Evolutionary conservation across 306 rosid genomes (phyloP).

Genomic region (Vigna reflexopilosa): DNA sequence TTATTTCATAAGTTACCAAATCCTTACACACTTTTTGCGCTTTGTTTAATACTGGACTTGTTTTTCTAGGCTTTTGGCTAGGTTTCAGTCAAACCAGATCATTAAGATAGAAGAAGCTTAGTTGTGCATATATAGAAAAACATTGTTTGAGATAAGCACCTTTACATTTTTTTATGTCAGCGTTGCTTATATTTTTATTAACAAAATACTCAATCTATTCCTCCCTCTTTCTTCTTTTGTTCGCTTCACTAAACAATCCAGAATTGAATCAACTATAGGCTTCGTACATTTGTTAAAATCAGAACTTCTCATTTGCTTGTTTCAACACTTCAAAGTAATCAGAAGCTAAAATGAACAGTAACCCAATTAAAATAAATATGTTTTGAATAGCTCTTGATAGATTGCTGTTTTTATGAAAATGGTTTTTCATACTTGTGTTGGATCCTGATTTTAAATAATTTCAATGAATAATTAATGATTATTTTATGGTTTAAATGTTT

Average conservation of each 20-base stretch:
- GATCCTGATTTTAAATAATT: no score
- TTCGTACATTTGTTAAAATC: no score
- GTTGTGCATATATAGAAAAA: constrained; percentile 50
- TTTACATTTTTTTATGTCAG: constrained; percentile 19
- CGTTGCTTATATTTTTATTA: background rate
- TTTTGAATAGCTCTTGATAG: no score
- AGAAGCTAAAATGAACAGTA: no score
- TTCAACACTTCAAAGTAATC: no score
- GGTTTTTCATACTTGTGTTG: no score
- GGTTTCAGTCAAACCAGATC: constrained; percentile 35
- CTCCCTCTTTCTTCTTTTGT: background rate
- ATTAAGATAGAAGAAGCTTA: constrained; percentile 41
- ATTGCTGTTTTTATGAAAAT: no score
- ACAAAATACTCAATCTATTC: background rate
- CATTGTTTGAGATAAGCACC: constrained; percentile 36
- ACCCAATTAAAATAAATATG: no score
- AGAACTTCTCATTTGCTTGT: no score
- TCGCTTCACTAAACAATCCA: background rate
- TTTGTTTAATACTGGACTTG: constrained; percentile 38
- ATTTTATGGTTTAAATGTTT: no score
- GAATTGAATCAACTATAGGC: background rate
- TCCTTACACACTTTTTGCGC: constrained; percentile 32
- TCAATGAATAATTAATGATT: no score
- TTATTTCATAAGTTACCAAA: constrained; percentile 35
- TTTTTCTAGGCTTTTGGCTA: constrained; percentile 39